phyloP scores from a whole-genome alignment of 2,329 filamentous ascomycete species.

The Fusarium verticillioides region DNA sequence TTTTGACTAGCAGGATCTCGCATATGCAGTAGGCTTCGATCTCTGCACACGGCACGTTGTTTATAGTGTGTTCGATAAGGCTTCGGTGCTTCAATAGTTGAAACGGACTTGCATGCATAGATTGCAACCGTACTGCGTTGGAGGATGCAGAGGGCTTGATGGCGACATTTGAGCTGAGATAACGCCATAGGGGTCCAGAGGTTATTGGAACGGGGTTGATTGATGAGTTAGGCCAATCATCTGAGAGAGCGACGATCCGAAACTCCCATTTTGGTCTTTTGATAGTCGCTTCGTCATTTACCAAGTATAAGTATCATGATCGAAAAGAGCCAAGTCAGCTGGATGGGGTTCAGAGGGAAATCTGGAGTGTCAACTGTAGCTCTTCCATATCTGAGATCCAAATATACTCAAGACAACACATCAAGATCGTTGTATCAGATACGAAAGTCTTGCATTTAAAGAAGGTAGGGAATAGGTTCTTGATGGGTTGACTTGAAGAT shows the following conservation, averaged over 20 bases:
- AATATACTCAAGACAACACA: not conserved
- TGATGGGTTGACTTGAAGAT: not conserved
- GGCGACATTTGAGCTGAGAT: not conserved
- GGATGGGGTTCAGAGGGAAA: too few relatives aligned
- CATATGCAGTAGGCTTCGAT: conserved; percentile 10
- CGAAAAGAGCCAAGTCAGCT: not conserved
- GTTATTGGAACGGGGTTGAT: rapidly evolving
- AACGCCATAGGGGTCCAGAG: not conserved
- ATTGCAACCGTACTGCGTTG: not conserved
- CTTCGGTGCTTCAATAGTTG: not conserved
- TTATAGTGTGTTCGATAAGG: not conserved
- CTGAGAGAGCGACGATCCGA: not conserved
- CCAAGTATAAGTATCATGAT: rapidly evolving
- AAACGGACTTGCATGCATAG: not conserved
- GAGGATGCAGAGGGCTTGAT: not conserved
- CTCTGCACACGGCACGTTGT: not conserved
- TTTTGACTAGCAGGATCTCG: conserved; percentile 4
- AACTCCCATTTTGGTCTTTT: rapidly evolving
- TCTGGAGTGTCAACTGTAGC: too few relatives aligned
- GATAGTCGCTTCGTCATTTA: rapidly evolving
- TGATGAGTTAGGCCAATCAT: rapidly evolving
- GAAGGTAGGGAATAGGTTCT: too few relatives aligned
- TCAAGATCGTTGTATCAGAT: too few relatives aligned
- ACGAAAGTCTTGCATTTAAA: too few relatives aligned
- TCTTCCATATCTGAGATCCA: rapidly evolving